A percentile compares a stretch with the other conserved stretches of the same genome.
Evolutionary conservation across 768 basidiomycete genomes (phyloP).

Genomic region (Cystoderma amianthinum): DNA sequence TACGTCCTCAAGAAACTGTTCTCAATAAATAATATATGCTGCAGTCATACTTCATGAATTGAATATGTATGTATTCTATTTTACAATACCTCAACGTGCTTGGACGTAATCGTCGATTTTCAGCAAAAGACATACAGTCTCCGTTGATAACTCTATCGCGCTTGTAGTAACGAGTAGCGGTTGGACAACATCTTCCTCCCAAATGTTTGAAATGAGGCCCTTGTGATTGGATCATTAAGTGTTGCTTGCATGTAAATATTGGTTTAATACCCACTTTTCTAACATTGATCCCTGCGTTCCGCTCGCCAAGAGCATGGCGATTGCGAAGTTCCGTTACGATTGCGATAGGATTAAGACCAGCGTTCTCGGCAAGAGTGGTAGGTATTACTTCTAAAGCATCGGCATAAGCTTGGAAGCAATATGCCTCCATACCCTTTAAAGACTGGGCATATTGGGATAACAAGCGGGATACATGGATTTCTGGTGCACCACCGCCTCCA

Average conservation of each 20-base stretch:
- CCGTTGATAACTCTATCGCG: constrained; percentile 90
- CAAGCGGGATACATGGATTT: constrained; percentile 92
- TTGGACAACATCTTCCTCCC: constrained; percentile 97
- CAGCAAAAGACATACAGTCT: constrained; percentile 93
- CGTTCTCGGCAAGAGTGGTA: constrained; percentile 96
- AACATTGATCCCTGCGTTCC: constrained; percentile 95
- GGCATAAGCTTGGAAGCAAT: constrained; percentile 98
- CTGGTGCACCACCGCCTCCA: constrained; percentile 94
- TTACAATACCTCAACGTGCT: constrained; percentile 41
- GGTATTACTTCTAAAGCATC: constrained; percentile 98
- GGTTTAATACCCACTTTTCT: constrained; percentile 91
- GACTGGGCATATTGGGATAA: constrained; percentile 89
- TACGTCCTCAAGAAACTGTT: no score
- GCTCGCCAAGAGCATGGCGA: constrained; percentile 91
- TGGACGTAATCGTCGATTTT: constrained; percentile 96
- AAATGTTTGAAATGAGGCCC: constrained; percentile 95
- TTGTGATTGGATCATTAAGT: no score
- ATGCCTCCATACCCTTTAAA: constrained; percentile 96
- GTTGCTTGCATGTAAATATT: no score
- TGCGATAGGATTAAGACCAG: constrained; percentile 94
- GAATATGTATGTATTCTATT: no score
- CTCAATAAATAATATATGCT: no score
- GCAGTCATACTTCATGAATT: no score
- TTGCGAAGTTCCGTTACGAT: constrained; percentile 98
- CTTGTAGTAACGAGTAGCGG: constrained; percentile 93